Percentiles rank a stretch among this genome's conserved stretches.
Conservation (phyloP, 2,329 filamentous ascomycete species). For the Botrytis tulipae region DNA sequence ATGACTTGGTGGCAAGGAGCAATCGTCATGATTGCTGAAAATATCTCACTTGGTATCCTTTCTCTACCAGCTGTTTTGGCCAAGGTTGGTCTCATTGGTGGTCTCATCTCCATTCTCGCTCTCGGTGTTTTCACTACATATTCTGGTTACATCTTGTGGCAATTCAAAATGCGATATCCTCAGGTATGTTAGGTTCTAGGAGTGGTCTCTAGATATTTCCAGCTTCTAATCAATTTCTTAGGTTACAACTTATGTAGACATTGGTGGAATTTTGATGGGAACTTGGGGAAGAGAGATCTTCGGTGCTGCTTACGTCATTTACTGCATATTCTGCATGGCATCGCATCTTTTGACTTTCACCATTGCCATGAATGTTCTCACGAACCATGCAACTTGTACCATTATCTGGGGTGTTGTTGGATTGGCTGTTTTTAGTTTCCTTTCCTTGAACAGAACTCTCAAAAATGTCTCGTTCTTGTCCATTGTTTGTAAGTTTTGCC, state of each 20-base stretch:
- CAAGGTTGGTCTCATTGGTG: constrained; percentile 22
- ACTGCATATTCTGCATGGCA: constrained; percentile 60
- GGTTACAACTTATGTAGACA: constrained; percentile 51
- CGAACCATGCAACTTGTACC: constrained; percentile 52
- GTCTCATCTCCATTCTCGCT: constrained; percentile 50
- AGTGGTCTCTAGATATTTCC: not conserved
- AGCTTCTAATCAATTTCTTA: not conserved
- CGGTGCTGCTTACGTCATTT: constrained; percentile 50
- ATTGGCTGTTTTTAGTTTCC: constrained; percentile 49
- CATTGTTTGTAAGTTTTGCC: constrained; percentile 45
- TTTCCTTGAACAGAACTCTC: constrained; percentile 54
- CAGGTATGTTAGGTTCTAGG: constrained; percentile 40
- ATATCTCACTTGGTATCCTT: constrained; percentile 24
- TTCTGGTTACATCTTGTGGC: constrained; percentile 58
- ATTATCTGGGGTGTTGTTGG: constrained; percentile 54
- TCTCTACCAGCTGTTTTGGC: constrained; percentile 22
- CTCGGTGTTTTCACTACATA: constrained; percentile 58
- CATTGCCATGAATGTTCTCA: constrained; percentile 58
- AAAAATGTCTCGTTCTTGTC: constrained; percentile 55
- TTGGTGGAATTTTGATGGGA: constrained; percentile 53
- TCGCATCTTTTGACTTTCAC: constrained; percentile 59
- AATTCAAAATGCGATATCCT: constrained; percentile 55
- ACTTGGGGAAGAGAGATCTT: constrained; percentile 46
- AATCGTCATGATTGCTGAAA: constrained; percentile 23
- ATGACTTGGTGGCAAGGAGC: constrained; percentile 23